These are phyloP conservation scores for Acaromyces ingoldii DNA, from an alignment of 1,284 basidiomycete genomes.

Conservation along the genomic window DNA sequence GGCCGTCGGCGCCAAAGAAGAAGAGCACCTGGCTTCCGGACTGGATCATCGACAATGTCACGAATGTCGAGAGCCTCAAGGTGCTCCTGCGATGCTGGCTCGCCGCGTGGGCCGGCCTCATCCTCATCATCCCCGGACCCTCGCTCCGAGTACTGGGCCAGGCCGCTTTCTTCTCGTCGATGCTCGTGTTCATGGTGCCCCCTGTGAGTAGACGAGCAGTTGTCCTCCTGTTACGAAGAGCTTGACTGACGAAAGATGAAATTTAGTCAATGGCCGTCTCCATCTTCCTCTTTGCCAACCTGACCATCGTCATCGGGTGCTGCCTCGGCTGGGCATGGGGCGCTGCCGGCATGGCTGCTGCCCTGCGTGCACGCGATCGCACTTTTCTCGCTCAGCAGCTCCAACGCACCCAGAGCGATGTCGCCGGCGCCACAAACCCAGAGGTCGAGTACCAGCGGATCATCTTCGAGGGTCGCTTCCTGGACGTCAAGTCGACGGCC, in stretches of 20 bases:
- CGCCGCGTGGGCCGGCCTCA: conserved; percentile 35
- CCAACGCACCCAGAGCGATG: conserved; percentile 53
- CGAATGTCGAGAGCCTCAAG: conserved; percentile 18
- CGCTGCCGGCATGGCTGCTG: conserved; percentile 66
- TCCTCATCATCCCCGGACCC: conserved; percentile 38
- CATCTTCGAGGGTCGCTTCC: conserved; percentile 64
- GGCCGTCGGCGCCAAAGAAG: too few species aligned
- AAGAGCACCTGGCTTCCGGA: conserved; percentile 13
- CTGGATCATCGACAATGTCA: conserved; percentile 29
- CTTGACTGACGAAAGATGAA: conserved; percentile 8
- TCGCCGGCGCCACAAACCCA: conserved; percentile 42
- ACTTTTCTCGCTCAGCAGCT: conserved; percentile 57
- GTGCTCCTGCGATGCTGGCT: conserved; percentile 42
- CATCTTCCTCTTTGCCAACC: conserved; percentile 53
- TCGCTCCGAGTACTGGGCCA: conserved; percentile 39
- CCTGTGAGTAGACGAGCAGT: conserved; percentile 13
- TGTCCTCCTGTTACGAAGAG: background rate
- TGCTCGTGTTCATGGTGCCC: conserved; percentile 44
- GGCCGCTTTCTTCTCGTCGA: conserved; percentile 44
- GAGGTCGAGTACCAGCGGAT: conserved; percentile 32
- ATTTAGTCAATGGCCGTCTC: conserved; percentile 42
- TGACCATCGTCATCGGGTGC: conserved; percentile 61
- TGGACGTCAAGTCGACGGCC: conserved; percentile 60
- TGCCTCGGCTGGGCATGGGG: conserved; percentile 71
- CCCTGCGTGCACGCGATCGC: conserved; percentile 59